A percentile compares a stretch with the other conserved stretches of the same genome.
Evolutionary conservation across 2,329 filamentous ascomycete species (phyloP).

Genomic region (Phialophora macrospora): DNA sequence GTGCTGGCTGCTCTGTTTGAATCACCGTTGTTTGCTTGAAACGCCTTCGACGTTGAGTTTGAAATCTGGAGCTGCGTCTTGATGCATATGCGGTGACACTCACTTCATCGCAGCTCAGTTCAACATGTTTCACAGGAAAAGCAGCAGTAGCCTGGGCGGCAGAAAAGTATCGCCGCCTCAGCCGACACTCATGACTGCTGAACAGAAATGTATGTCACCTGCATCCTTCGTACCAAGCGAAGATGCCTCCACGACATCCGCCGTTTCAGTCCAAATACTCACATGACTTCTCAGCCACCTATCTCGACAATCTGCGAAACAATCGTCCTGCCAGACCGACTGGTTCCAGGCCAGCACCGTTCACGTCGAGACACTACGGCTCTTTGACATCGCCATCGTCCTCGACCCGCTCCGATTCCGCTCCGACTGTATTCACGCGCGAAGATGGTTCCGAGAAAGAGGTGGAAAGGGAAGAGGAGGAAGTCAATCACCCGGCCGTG

Average conservation of each 20-base stretch:
- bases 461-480: constrained; percentile 1
- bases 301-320: constrained; percentile 64
- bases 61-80: constrained; percentile 1
- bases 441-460: constrained; percentile 14
- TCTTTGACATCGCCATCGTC: constrained; percentile 26
- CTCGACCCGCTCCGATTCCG: constrained; percentile 38
- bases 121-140: constrained; percentile 46
- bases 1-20: not conserved
- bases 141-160: constrained; percentile 43
- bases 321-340: constrained; percentile 63
- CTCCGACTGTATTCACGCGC: constrained; percentile 8
- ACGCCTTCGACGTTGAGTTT: constrained; percentile 2
- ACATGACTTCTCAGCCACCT: constrained; percentile 54
- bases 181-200: constrained; percentile 53
- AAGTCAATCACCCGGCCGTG: constrained; percentile 17
- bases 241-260: constrained; percentile 32
- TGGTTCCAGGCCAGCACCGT: constrained; percentile 64
- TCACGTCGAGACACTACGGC: constrained; percentile 26
- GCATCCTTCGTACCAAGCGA: constrained; percentile 5
- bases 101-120: constrained; percentile 8
- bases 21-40: not conserved
- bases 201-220: constrained; percentile 52
- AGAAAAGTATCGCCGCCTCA: constrained; percentile 55
- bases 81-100: constrained; percentile 26
- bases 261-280: constrained; percentile 37